These are phyloP conservation scores for Cutaneotrichosporon curvatum DNA, from an alignment of 1,284 basidiomycete genomes.

Conservation along the genomic window DNA sequence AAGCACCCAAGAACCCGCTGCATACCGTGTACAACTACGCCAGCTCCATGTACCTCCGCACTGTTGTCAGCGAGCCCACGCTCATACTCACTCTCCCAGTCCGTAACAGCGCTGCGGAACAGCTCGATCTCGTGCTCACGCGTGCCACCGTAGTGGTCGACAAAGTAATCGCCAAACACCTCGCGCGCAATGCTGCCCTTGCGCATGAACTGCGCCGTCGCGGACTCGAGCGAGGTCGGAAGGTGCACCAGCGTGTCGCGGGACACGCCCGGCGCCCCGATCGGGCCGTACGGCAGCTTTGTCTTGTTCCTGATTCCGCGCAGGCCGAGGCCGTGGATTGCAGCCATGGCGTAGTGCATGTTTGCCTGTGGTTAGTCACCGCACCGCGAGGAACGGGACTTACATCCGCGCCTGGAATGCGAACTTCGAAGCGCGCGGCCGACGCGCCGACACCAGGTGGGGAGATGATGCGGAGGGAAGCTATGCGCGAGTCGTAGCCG, in stretches of 20 bases:
- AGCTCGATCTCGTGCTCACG: slow-evolving; percentile 77
- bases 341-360: slow-evolving; percentile 76
- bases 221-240: slow-evolving; percentile 68
- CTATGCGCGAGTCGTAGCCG: slow-evolving; percentile 88
- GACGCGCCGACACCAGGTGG: slow-evolving; percentile 73
- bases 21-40: slow-evolving; percentile 46
- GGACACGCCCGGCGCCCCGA: slow-evolving; percentile 47
- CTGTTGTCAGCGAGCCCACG: slow-evolving; percentile 43
- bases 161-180: slow-evolving; percentile 78
- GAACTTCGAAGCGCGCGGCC: slow-evolving; percentile 80
- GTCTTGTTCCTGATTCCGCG: slow-evolving; percentile 77
- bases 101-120: slow-evolving; percentile 84
- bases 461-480: slow-evolving; percentile 81
- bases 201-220: slow-evolving; percentile 71
- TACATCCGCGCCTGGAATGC: slow-evolving; percentile 95
- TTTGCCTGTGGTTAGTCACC: slow-evolving; percentile 51
- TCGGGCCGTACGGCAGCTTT: slow-evolving; percentile 62
- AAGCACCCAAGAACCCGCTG: no score
- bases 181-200: slow-evolving; percentile 73
- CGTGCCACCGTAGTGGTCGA: slow-evolving; percentile 89
- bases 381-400: slow-evolving; percentile 6
- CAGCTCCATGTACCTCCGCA: slow-evolving; percentile 76
- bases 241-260: slow-evolving; percentile 57
- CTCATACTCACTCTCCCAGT: slow-evolving; percentile 71
- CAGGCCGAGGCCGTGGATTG: slow-evolving; percentile 78